Evolutionary conservation across 2,329 filamentous ascomycete genomes (phyloP).

Genomic region (Kalmusia sp.): DNA sequence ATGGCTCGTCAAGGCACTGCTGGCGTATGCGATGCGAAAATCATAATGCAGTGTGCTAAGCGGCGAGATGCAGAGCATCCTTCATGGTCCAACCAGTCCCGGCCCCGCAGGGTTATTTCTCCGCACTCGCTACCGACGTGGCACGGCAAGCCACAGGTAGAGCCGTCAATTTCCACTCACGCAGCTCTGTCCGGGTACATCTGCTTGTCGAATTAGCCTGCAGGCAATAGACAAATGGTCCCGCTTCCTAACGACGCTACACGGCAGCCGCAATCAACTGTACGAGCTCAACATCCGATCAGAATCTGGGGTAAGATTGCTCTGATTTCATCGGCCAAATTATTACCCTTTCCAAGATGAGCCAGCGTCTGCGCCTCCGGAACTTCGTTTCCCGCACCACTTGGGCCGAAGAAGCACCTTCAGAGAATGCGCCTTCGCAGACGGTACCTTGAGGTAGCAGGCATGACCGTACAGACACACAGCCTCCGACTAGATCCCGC

Average conservation of each 20-base stretch:
- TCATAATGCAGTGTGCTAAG: neutral
- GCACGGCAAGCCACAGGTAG: conserved; percentile 1
- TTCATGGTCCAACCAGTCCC: neutral
- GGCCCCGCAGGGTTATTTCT: conserved; percentile 9
- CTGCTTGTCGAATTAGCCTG: conserved; percentile 11
- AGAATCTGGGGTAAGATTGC: conserved; percentile 6
- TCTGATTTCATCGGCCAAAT: neutral
- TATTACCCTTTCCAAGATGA: neutral
- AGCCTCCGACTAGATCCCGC: neutral
- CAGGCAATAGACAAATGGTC: conserved; percentile 2
- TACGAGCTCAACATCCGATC: neutral
- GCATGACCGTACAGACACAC: too few relatives aligned
- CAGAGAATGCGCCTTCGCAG: too few relatives aligned
- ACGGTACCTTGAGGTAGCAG: too few relatives aligned
- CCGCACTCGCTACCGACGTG: conserved; percentile 13
- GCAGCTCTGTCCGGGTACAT: neutral
- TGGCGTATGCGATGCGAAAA: neutral
- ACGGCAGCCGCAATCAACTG: conserved; percentile 9
- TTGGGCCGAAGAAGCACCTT: neutral
- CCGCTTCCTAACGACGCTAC: conserved; percentile 4
- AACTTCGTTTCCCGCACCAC: neutral
- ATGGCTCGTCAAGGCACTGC: neutral
- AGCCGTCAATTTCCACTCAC: conserved; percentile 9
- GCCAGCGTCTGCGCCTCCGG: neutral
- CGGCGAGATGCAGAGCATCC: neutral